Evolutionary conservation across 805 yeast species (phyloP), one percentile per base, ranked within the genome.

Genomic region (Candida tammaniensis): DNA sequence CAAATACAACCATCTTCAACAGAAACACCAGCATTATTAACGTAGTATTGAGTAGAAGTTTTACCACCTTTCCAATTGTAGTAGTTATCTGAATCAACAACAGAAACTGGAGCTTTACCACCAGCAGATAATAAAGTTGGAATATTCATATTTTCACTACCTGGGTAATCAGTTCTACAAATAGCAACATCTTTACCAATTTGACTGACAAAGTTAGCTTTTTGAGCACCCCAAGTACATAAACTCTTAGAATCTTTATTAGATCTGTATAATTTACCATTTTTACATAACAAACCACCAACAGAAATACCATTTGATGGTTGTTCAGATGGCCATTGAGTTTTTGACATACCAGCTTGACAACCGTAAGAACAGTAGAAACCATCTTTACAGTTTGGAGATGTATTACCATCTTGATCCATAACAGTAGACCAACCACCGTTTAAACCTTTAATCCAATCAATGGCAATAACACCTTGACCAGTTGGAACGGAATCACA

Each of bases 121-220:
- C 95, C 96, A 40, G 82, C 84, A 21, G 59, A 61, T 34, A 89
- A 83, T 44, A 77, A 70, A 41, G 98, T 89, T 61, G 98, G 98
- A 43, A 91, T 75, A 48, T 82, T 94, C 98, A 91, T 93, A 77
- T 88, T 88, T 73, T 91, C 98, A 46, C 96, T 82, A 70, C 98
- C 98, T 57, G 98, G 98, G 78, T 91, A 91, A 64, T 91, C 98
- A 43, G 98, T 91, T 74, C 97, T 85, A 76, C 98, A 93, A 54
- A 93, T 68, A 40, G 98, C 91, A 51, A 91, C 88, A 34, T 73
- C 72, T 40, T 82, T 58, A 47, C 61, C 55, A 39, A 86, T 64
- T 50, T 84, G 70, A 51, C 79, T 77, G 39, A 72, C 82, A 49
- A 84, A 89, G 34, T 62, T 56, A 31, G 95, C 94, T 33, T 81